Conservation (phyloP, 2,329 filamentous ascomycete genomes). For the Graphilbum ipis-grandicollis region DNA sequence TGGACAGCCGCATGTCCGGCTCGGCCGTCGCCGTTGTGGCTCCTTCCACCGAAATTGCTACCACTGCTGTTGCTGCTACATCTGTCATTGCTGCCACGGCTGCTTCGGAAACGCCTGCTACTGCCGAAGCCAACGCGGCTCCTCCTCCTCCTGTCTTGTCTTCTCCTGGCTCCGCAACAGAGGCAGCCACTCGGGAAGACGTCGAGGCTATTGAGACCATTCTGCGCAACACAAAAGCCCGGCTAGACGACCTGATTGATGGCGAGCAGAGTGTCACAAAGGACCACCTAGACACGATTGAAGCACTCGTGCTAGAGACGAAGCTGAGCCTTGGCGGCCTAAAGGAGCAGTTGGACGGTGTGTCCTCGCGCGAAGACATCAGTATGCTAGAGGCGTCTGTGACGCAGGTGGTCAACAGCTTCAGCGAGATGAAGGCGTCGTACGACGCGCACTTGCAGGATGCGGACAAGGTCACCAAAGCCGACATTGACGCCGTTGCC, state of each 20-base stretch:
- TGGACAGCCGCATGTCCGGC: conserved; percentile 5
- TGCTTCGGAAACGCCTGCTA: too few species aligned
- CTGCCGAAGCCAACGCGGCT: conserved; percentile 10
- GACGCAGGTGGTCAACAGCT: conserved; percentile 54
- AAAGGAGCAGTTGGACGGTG: conserved; percentile 14
- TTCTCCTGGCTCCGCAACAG: too few species aligned
- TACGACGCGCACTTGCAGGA: conserved; percentile 35
- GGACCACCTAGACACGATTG: conserved; percentile 48
- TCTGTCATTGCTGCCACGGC: too few species aligned
- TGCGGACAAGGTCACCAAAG: conserved; percentile 56
- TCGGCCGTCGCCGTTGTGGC: too few species aligned
- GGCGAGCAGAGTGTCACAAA: conserved; percentile 52
- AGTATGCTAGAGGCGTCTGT: conserved; percentile 60
- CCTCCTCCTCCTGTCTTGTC: conserved; percentile 7
- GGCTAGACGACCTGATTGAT: conserved; percentile 65
- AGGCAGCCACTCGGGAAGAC: conserved; percentile 59
- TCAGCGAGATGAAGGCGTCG: conserved; percentile 56
- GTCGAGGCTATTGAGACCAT: conserved; percentile 83
- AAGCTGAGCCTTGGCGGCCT: conserved; percentile 48
- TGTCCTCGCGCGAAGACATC: conserved; percentile 59
- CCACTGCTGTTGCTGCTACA: too few species aligned
- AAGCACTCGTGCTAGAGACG: conserved; percentile 50
- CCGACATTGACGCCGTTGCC: conserved; percentile 66
- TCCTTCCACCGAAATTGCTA: too few species aligned
- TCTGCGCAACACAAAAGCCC: conserved; percentile 73